Evolutionary conservation across 768 basidiomycete species (phyloP).

Genomic region (Mycena indigotica): DNA sequence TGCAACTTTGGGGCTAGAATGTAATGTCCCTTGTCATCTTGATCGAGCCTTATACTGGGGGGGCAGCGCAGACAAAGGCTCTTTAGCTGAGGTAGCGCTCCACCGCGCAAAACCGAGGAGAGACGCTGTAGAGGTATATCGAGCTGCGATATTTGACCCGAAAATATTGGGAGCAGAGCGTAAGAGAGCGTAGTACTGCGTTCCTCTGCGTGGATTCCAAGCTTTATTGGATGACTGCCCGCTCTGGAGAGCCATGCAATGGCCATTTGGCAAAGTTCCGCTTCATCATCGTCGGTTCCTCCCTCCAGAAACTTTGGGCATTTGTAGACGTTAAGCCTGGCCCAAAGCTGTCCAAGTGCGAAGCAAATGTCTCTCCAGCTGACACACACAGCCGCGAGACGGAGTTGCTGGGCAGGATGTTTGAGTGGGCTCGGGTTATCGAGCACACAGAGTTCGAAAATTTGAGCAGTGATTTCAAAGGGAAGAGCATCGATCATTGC

Average conservation of each 20-base stretch:
- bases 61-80: neutral
- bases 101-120: neutral
- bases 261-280: neutral
- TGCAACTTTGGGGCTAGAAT: neutral
- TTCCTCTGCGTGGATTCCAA: neutral
- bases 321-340: neutral
- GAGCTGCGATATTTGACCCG: neutral
- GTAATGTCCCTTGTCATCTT: neutral
- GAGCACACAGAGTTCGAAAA: neutral
- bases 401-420: neutral
- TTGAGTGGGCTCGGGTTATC: neutral
- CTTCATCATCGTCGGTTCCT: neutral
- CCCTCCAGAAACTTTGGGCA: neutral
- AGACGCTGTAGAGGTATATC: neutral
- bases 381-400: neutral
- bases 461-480: neutral
- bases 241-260: neutral
- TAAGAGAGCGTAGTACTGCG: neutral
- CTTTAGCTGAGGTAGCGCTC: neutral
- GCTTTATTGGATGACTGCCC: neutral
- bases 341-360: neutral
- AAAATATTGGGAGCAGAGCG: neutral
- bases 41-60: neutral
- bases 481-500: neutral
- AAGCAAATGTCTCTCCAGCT: constrained; percentile 1